Evolutionary conservation across 2,329 filamentous ascomycete species (phyloP), one percentile per base, ranked within the genome.

Genomic region (Trichoderma harzianum): DNA sequence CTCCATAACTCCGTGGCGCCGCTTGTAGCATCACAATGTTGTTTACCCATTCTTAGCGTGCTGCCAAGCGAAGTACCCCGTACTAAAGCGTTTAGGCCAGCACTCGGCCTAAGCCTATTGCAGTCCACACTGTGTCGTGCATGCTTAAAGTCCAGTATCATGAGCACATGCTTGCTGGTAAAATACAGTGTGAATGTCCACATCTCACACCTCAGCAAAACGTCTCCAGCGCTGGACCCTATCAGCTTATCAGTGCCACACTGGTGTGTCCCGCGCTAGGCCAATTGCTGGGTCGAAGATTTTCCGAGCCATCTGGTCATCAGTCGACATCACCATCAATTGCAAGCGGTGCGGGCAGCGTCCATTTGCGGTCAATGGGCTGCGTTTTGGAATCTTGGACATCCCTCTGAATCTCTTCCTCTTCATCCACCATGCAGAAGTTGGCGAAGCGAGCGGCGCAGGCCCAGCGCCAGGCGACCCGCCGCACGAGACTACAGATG

Each of bases 401-500:
- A 39, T 3, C 3, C 28, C 4, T 34, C 3, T 24, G 16, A 53
- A 55, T n/a, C 28, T 34, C 60, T n/a, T 21, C 58, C 11, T 28
- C 16, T n/a, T 43, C 3, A 43, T 1, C 16, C 36, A 66, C 74
- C 74, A 94, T 93, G 92, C 89, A 93, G 83, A 92, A 91, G 82
- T 85, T 93, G 74, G 84, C 91, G 74, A 88, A 88, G 77, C 89
- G 91, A 76, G 89, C 91, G 69, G 84, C 87, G 70, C 85, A 91
- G 80, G 91, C 91, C 75, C 86, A 92, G 82, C 89, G 88, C 80
- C 89, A 91, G 82, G 88, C 86, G 70, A 80, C 82, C 72, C 86
- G 86, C 69, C 84, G 85, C 68, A 79, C 78, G 43, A 82, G 84
- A 73, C 82, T 86, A 73, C 72, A 74, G 39, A 72, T 74, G 65